These are phyloP conservation scores for Sabuloglossum arenarium DNA, from an alignment of 495 filamentous ascomycete genomes.

Conservation along the genomic window DNA sequence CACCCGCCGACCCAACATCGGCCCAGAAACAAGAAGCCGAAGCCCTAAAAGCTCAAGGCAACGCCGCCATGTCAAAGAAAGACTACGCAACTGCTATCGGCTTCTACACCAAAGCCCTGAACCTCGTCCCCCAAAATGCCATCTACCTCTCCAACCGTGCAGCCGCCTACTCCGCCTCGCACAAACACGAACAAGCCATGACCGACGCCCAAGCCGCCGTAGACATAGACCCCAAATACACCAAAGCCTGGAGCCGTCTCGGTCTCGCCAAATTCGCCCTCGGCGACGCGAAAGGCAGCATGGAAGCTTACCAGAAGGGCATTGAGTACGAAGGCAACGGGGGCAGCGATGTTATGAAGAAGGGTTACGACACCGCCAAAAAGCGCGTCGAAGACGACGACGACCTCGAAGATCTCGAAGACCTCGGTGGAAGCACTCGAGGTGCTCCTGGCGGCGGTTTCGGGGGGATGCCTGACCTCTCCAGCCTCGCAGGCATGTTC, in stretches of 20 bases:
- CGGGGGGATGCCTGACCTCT: slow-evolving; percentile 56
- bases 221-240: slow-evolving; percentile 72
- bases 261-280: slow-evolving; percentile 79
- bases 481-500: slow-evolving; percentile 49
- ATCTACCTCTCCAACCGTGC: slow-evolving; percentile 97
- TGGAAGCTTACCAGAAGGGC: slow-evolving; percentile 86
- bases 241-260: slow-evolving; percentile 85
- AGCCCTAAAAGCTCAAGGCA: slow-evolving; percentile 72
- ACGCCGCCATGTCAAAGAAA: slow-evolving; percentile 80
- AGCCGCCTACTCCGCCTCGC: slow-evolving; percentile 62
- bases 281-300: slow-evolving; percentile 70
- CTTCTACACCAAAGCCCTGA: slow-evolving; percentile 65
- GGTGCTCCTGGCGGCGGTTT: slow-evolving; percentile 16
- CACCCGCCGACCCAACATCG: slow-evolving; percentile 21
- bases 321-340: slow-evolving; percentile 90
- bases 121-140: slow-evolving; percentile 62
- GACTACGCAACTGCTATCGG: slow-evolving; percentile 68
- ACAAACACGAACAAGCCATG: slow-evolving; percentile 62
- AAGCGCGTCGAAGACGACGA: slow-evolving; percentile 57
- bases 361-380: slow-evolving; percentile 80
- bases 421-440: slow-evolving; percentile 14
- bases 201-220: slow-evolving; percentile 78
- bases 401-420: slow-evolving; percentile 28
- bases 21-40: slow-evolving; percentile 58
- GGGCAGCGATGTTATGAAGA: slow-evolving; percentile 79